Conservation (phyloP, 192 early-diverging fungal genomes). For the Mortierella alpina region DNA sequence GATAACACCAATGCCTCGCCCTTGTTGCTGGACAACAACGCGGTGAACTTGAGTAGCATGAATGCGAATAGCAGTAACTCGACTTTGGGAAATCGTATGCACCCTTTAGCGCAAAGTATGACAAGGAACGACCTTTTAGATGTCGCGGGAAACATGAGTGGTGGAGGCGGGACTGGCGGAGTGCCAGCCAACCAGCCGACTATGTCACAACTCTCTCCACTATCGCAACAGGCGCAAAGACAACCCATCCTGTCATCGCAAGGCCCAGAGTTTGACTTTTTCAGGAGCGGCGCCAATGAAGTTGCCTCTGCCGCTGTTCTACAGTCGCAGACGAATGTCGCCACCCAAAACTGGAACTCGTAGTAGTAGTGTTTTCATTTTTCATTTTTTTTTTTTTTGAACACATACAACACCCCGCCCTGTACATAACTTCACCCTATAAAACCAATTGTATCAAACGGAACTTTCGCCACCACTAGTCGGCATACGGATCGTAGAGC, state of each 20-base stretch:
- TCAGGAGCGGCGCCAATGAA: background rate
- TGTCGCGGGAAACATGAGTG: background rate
- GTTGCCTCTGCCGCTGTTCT: background rate
- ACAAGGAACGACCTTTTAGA: conserved; percentile 22
- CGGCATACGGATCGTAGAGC: conserved; percentile 36
- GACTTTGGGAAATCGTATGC: background rate
- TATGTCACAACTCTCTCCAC: too few relatives aligned
- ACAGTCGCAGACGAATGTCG: background rate
- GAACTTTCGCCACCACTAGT: background rate
- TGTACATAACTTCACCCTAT: background rate
- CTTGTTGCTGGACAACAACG: conserved; percentile 28
- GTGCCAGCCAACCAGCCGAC: background rate
- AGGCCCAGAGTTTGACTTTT: conserved; percentile 22
- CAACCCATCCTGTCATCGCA: conserved; percentile 25
- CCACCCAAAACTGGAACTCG: conserved; percentile 1
- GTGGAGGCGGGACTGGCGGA: background rate
- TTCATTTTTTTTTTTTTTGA: conserved; percentile 3
- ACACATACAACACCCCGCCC: background rate
- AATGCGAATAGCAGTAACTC: background rate
- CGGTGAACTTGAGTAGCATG: background rate
- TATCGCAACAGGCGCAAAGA: background rate
- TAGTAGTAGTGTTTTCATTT: background rate
- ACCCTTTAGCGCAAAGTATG: conserved; percentile 40
- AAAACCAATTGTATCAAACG: background rate
- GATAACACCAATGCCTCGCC: conserved; percentile 2